Evolutionary conservation across 257 asterid species (phyloP).

Genomic region (Solanum pennellii): DNA sequence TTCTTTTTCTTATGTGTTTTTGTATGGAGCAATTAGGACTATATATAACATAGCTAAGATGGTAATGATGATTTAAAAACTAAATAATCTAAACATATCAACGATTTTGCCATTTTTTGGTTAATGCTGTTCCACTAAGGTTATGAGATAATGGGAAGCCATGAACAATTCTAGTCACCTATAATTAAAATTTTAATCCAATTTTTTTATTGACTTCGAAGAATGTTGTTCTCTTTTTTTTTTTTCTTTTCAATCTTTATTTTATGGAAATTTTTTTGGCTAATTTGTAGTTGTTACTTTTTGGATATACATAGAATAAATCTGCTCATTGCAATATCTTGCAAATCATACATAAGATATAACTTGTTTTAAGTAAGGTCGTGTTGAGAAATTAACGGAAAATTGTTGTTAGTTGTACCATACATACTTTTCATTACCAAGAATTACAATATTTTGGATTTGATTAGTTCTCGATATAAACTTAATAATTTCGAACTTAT

Average conservation of each 20-base stretch:
- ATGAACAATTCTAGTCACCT: neutral
- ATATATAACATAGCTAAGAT: neutral
- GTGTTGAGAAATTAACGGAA: too few relatives aligned
- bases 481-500: neutral
- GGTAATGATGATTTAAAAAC: neutral
- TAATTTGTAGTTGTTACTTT: too few relatives aligned
- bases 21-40: neutral
- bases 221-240: neutral
- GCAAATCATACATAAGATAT: neutral
- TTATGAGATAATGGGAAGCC: neutral
- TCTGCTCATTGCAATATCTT: accelerated
- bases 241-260: too few relatives aligned
- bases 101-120: neutral
- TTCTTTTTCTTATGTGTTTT: neutral
- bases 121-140: neutral
- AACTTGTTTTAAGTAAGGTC: too few relatives aligned
- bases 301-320: too few relatives aligned
- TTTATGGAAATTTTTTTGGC: accelerated
- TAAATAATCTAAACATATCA: neutral
- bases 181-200: neutral
- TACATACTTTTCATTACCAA: neutral
- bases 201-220: too few relatives aligned
- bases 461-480: neutral
- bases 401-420: too few relatives aligned
- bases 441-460: neutral